These are phyloP conservation scores for Protomyces gravidus DNA, from an alignment of 1,139 yeast genomes.

Conservation along the genomic window DNA sequence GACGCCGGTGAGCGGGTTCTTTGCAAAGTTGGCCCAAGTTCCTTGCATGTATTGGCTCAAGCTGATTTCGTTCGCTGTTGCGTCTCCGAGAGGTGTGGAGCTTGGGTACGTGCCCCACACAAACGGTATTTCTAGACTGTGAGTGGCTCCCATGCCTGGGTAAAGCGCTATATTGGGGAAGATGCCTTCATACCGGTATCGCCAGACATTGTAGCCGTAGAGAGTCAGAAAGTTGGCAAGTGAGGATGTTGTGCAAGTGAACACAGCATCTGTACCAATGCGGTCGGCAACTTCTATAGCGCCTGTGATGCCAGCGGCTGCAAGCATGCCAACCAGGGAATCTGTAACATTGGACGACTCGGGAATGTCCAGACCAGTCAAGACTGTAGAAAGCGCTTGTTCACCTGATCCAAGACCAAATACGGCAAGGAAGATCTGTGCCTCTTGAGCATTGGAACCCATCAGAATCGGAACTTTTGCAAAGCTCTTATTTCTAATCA, in stretches of 20 bases:
- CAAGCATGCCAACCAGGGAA: background rate
- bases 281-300: constrained; percentile 5
- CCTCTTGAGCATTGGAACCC: constrained; percentile 1
- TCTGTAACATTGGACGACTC: background rate
- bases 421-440: constrained; percentile 1
- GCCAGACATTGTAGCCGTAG: background rate
- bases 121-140: background rate
- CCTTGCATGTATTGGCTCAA: constrained; percentile 3
- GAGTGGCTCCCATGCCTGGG: background rate
- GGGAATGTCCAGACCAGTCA: background rate
- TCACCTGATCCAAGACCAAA: constrained; percentile 5
- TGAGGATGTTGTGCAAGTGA: background rate
- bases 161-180: background rate
- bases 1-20: constrained; percentile 9
- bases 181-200: too few species aligned
- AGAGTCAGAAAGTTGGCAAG: background rate
- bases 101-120: background rate
- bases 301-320: background rate
- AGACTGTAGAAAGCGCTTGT: background rate
- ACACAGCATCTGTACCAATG: background rate
- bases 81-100: background rate
- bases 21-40: constrained; percentile 16
- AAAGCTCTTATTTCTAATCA: too few species aligned
- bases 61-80: background rate
- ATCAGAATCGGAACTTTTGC: too few species aligned